These are phyloP conservation scores for Phanerodontia chrysosporium DNA, from an alignment of 768 basidiomycete genomes.

Conservation along the genomic window DNA sequence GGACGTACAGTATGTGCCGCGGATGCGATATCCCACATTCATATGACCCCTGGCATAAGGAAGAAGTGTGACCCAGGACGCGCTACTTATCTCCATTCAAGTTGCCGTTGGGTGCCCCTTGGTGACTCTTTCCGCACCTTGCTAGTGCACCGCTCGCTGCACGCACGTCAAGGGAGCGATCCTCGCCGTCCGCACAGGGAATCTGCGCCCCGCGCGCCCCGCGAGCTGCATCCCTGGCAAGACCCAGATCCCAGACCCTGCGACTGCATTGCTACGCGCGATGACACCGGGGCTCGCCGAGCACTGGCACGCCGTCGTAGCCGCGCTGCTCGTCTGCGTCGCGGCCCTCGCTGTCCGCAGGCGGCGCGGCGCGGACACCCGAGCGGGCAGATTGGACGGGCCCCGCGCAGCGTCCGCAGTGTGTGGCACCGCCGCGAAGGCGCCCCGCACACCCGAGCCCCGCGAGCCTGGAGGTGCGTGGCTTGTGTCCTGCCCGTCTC, in stretches of 20 bases:
- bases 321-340: neutral
- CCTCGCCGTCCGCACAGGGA: neutral
- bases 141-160: neutral
- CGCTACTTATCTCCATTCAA: constrained; percentile 1
- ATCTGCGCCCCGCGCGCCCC: neutral
- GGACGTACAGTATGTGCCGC: too few relatives aligned
- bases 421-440: neutral
- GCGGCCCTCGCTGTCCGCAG: neutral
- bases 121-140: neutral
- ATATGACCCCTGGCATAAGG: neutral
- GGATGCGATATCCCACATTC: too few relatives aligned
- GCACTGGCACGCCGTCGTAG: neutral
- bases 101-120: neutral
- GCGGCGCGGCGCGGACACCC: neutral
- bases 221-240: too few relatives aligned
- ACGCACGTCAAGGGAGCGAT: neutral
- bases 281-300: neutral
- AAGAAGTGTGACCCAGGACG: neutral
- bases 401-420: neutral
- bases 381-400: neutral
- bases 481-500: neutral
- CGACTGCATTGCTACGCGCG: too few relatives aligned
- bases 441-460: neutral
- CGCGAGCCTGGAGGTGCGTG: constrained; percentile 4
- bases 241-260: too few relatives aligned